Evolutionary conservation across 805 yeast species (phyloP).

Genomic region (Suhomyces pyralidae): DNA sequence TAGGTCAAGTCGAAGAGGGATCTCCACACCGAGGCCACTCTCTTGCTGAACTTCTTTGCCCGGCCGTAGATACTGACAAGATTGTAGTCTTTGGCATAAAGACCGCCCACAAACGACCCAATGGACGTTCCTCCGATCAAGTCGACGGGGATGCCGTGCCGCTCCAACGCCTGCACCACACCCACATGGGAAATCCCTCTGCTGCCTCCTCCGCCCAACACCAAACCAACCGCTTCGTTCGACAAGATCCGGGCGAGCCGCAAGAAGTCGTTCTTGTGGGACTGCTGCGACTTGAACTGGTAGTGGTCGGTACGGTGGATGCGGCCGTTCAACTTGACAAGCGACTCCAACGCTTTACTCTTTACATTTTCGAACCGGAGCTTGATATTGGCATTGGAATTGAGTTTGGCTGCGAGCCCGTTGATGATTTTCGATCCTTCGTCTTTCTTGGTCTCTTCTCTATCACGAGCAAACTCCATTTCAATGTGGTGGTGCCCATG

Average conservation of each 20-base stretch:
- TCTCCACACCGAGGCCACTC: conserved; percentile 86
- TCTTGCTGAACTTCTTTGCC: conserved; percentile 78
- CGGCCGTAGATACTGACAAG: conserved; percentile 88
- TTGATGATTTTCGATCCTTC: conserved; percentile 22
- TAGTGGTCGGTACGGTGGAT: conserved; percentile 18
- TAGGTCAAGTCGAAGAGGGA: conserved; percentile 80
- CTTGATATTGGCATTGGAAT: conserved; percentile 34
- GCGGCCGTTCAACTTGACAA: conserved; percentile 23
- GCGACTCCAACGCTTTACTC: conserved; percentile 25
- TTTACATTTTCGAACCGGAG: conserved; percentile 31
- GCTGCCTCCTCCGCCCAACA: conserved; percentile 97
- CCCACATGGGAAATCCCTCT: conserved; percentile 93
- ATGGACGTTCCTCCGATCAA: conserved; percentile 95
- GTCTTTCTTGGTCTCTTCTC: conserved; percentile 13
- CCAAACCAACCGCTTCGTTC: conserved; percentile 91
- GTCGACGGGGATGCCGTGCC: conserved; percentile 90
- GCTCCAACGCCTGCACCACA: conserved; percentile 84
- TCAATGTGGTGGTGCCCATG: conserved; percentile 91
- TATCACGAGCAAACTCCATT: conserved; percentile 42
- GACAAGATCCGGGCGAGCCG: conserved; percentile 86
- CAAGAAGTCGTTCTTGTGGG: conserved; percentile 83
- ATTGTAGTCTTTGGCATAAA: conserved; percentile 90
- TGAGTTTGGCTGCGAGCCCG: conserved; percentile 35
- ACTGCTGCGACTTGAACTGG: conserved; percentile 32
- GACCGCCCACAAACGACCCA: conserved; percentile 93